Evolutionary conservation across 345 rosid species (phyloP).

Genomic region (Brassica carinata): DNA sequence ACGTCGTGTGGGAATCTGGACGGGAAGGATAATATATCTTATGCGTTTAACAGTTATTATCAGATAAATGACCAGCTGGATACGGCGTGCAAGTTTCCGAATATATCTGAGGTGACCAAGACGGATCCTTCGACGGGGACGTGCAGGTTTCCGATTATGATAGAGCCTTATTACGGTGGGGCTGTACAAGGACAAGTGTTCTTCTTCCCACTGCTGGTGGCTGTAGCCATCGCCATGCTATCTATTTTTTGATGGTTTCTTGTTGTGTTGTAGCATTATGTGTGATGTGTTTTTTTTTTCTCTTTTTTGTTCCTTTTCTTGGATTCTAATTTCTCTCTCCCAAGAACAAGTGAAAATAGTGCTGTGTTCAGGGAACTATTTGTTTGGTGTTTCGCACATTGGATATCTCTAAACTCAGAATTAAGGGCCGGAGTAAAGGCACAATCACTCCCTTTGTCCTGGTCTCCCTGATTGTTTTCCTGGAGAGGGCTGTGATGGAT

Average conservation of each 20-base stretch:
- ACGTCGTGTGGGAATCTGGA: conserved; percentile 75
- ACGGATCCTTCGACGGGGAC: conserved; percentile 57
- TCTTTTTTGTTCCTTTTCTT: background rate
- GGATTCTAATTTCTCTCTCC: conserved; percentile 7
- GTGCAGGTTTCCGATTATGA: conserved; percentile 69
- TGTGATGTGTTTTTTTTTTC: conserved; percentile 5
- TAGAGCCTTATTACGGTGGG: conserved; percentile 72
- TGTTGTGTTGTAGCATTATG: conserved; percentile 31
- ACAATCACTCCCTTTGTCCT: conserved; percentile 13
- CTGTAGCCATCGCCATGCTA: background rate
- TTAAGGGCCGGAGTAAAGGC: conserved; percentile 27
- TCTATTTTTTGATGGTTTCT: conserved; percentile 33
- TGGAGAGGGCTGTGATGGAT: background rate
- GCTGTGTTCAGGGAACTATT: conserved; percentile 5
- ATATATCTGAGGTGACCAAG: conserved; percentile 60
- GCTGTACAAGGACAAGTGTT: conserved; percentile 24
- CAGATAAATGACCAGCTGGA: conserved; percentile 79
- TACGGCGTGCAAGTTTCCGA: conserved; percentile 74
- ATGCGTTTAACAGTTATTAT: conserved; percentile 88
- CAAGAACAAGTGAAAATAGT: conserved; percentile 22
- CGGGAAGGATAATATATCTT: conserved; percentile 66
- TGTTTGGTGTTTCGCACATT: conserved; percentile 1
- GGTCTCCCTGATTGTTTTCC: background rate
- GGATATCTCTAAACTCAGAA: background rate
- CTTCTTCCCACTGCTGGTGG: conserved; percentile 25